Conservation (phyloP, 768 basidiomycete species). For the Clathrus columnatus region DNA sequence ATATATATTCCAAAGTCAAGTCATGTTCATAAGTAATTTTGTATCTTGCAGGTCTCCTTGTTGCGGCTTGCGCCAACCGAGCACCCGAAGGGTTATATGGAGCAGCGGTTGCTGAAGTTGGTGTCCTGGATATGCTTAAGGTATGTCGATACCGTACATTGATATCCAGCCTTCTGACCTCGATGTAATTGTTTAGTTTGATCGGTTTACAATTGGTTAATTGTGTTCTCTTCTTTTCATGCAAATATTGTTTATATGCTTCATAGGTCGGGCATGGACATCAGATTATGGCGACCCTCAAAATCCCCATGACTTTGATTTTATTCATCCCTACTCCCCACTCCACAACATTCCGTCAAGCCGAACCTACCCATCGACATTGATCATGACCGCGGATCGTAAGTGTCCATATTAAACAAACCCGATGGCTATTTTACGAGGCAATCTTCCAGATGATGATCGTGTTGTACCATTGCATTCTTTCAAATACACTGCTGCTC, state of each 20-base stretch:
- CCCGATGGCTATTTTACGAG: not conserved
- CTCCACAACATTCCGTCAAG: constrained; percentile 66
- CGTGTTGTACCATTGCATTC: constrained; percentile 84
- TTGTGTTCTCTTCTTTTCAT: not conserved
- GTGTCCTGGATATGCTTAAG: constrained; percentile 73
- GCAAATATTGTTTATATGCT: constrained; percentile 8
- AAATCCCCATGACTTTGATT: constrained; percentile 72
- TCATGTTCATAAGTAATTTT: constrained; percentile 1
- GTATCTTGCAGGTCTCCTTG: constrained; percentile 47
- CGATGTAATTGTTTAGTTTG: constrained; percentile 37
- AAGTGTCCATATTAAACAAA: no score
- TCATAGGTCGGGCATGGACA: constrained; percentile 61
- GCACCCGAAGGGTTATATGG: constrained; percentile 70
- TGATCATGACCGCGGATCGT: constrained; percentile 82
- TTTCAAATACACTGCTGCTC: constrained; percentile 73
- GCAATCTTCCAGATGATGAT: constrained; percentile 54
- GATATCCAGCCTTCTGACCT: not conserved
- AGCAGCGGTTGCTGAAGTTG: constrained; percentile 74
- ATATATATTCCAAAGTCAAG: constrained; percentile 10
- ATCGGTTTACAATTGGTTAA: constrained; percentile 66
- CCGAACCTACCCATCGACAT: constrained; percentile 53
- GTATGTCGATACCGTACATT: constrained; percentile 31
- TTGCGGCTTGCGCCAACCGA: constrained; percentile 79
- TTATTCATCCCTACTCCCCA: constrained; percentile 72
- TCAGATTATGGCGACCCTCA: constrained; percentile 75